These are phyloP conservation scores for Penicillium aurantiogriseum DNA, from an alignment of 2,329 filamentous ascomycete genomes.

Conservation along the genomic window DNA sequence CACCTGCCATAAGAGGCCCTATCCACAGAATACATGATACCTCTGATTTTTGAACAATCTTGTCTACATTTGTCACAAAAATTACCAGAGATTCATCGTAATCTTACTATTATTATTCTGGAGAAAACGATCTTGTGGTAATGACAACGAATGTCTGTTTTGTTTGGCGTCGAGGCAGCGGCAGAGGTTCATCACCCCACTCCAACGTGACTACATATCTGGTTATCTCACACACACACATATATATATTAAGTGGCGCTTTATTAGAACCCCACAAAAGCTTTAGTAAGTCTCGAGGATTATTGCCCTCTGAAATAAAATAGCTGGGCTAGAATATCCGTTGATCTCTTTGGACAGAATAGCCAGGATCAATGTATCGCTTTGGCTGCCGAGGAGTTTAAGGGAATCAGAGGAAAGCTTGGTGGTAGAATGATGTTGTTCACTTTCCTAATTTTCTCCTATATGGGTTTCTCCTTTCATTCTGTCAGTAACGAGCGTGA, in stretches of 20 bases:
- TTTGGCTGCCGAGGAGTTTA: not conserved
- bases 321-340: conserved; percentile 6
- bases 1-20: not conserved
- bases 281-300: not conserved
- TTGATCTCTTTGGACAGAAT: conserved; percentile 9
- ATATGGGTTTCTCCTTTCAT: no score
- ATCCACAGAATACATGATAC: not conserved
- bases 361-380: conserved; percentile 6
- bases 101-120: no score
- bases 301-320: not conserved
- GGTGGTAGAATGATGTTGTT: no score
- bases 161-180: no score
- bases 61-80: not conserved
- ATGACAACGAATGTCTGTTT: no score
- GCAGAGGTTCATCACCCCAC: not conserved
- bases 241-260: not conserved
- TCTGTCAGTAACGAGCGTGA: no score
- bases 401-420: no score
- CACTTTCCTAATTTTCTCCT: no score
- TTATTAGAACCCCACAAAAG: not conserved
- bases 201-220: not conserved
- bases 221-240: not conserved
- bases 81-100: no score
- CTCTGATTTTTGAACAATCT: not conserved
- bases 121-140: no score